Evolutionary conservation across 352 stramenopile genomes (phyloP), one percentile per base, ranked within the genome.

Genomic region (Globisporangium recalcitrans): DNA sequence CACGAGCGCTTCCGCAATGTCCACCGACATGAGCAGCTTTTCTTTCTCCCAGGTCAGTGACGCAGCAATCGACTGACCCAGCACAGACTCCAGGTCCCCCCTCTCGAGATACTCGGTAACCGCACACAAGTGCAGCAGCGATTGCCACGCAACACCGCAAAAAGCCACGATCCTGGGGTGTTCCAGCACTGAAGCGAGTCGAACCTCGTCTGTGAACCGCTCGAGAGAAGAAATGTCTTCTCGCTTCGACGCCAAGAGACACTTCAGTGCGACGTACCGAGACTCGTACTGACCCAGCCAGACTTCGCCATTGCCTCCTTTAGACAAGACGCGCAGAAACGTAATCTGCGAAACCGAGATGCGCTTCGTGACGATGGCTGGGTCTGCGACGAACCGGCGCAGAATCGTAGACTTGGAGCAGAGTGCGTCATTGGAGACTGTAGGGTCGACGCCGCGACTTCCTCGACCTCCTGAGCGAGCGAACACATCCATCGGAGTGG

Each of bases 91-190:
- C 3, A 93, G 57, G 59, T 93, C 84, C 10, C 84, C 80, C n/a
- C 80, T 72, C 44, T 85, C 74, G 68, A 94, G 85, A 62, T 86
- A 94, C 65, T 94, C 85, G 22, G 82, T 90, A 36, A 94, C 79
- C 11, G 80, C 82, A 58, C 79, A 91, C 22, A 94, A 48, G 46
- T 94, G 85, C 38, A 80, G 47, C 27, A 92, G 67, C 42, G 78
- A 90, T 64, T 92, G 78, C 85, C 85, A 94, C 11, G 80, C 84
- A 19, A 92, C 78, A 11, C 87, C 87, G 31, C 82, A 83, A 64
- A 96, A 94, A 3, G 74, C 69, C 13, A 96, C 85, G 57, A 96
- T 96, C 10, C 82, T 73, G 16, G 87, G 83, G 58, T 96, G 85
- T 31, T 91, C 72, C 40, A 95, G 70, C 34, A 86, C 65, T 0